Conservation (phyloP, 495 filamentous ascomycete genomes). For the Aspergillus saccharolyticus region DNA sequence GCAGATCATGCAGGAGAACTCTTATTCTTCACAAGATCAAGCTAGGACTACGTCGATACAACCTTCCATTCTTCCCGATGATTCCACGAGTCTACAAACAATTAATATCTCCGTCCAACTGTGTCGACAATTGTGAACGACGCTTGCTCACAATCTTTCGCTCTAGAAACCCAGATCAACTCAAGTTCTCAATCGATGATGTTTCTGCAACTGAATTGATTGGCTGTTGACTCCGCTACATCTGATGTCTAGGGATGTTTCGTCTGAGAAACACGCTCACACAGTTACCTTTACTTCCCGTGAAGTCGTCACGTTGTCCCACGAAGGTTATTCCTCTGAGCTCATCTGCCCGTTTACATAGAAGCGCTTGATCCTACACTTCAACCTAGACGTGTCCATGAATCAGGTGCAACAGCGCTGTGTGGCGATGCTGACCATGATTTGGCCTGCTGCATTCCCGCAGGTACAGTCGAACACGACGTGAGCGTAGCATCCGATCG, state of each 20-base stretch:
- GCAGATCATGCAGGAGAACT: too few species aligned
- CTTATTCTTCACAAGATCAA: too few species aligned
- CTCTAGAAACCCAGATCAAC: constrained; percentile 4
- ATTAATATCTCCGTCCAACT: too few species aligned
- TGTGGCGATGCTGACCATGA: constrained; percentile 17
- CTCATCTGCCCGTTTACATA: constrained; percentile 10
- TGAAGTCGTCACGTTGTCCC: constrained; percentile 11
- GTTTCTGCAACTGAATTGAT: too few species aligned
- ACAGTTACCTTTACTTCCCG: constrained; percentile 14
- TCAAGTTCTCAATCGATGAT: too few species aligned
- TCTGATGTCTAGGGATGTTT: constrained; percentile 2
- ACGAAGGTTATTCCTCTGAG: constrained; percentile 13
- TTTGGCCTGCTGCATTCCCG: constrained; percentile 15
- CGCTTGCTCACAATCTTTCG: constrained; percentile 10
- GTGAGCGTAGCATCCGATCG: constrained; percentile 12
- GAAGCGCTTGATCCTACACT: constrained; percentile 1
- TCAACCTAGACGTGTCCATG: not conserved
- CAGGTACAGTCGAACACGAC: constrained; percentile 11
- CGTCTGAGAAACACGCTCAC: constrained; percentile 11
- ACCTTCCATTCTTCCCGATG: too few species aligned
- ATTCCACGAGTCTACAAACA: too few species aligned
- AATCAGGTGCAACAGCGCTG: constrained; percentile 11
- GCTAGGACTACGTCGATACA: too few species aligned
- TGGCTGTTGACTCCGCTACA: too few species aligned
- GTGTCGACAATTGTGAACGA: too few species aligned